A percentile compares a stretch with the other conserved stretches of the same genome.
These are phyloP conservation scores for Aspergillus glaucus DNA, from an alignment of 2,329 filamentous ascomycete genomes.

Conservation along the genomic window DNA sequence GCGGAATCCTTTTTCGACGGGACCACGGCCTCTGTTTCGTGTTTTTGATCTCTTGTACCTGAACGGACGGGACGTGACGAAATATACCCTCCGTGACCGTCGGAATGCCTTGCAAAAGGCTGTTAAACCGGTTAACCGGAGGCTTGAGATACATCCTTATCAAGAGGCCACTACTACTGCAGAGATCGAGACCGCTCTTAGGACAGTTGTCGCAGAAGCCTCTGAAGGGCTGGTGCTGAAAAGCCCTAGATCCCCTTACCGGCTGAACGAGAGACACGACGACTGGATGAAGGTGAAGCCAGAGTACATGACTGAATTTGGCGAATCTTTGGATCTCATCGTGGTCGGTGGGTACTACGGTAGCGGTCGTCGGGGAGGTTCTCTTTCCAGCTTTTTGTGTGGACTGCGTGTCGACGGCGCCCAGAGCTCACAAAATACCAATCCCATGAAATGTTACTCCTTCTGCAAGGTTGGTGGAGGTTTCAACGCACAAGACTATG, in stretches of 20 bases:
- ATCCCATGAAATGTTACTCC: conserved; percentile 75
- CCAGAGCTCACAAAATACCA: conserved; percentile 49
- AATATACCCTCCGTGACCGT: conserved; percentile 76
- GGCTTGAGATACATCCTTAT: conserved; percentile 77
- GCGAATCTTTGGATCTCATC: conserved; percentile 83
- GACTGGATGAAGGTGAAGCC: conserved; percentile 99
- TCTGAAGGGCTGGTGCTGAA: conserved; percentile 91
- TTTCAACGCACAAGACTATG: conserved; percentile 78
- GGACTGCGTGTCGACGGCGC: conserved; percentile 71
- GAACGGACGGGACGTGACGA: conserved; percentile 72
- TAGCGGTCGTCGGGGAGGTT: conserved; percentile 75
- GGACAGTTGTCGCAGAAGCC: conserved; percentile 76
- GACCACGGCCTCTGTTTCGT: conserved; percentile 69
- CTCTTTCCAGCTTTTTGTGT: conserved; percentile 80
- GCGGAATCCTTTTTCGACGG: conserved; percentile 60
- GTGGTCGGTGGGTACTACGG: conserved; percentile 92
- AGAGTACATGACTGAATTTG: conserved; percentile 96
- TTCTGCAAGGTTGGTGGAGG: conserved; percentile 98
- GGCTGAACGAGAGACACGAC: conserved; percentile 81
- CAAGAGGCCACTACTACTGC: conserved; percentile 58
- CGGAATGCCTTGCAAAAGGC: conserved; percentile 65
- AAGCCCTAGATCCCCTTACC: conserved; percentile 81
- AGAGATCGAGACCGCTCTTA: conserved; percentile 71
- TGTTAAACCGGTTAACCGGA: conserved; percentile 63
- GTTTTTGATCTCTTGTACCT: conserved; percentile 89